These are phyloP conservation scores for Rosa rugosa DNA, from an alignment of 306 rosid genomes.

Conservation along the genomic window DNA sequence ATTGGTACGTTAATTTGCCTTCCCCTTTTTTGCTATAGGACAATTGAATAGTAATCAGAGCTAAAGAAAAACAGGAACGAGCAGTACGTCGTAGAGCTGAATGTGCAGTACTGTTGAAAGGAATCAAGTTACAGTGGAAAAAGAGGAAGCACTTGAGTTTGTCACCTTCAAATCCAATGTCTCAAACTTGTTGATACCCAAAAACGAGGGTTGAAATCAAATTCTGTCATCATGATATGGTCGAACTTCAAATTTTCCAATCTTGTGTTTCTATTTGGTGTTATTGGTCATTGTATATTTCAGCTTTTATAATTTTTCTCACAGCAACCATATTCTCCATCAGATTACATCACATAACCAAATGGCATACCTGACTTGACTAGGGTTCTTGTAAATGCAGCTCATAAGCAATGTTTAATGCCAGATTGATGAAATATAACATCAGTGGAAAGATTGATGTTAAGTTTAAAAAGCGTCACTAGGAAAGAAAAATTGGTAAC, in stretches of 20 bases:
- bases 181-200: not conserved
- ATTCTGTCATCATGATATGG: not conserved
- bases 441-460: no score
- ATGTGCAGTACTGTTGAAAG: not conserved
- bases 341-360: no score
- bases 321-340: not conserved
- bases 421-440: no score
- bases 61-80: no score
- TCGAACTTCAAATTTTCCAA: not conserved
- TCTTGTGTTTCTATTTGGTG: not conserved
- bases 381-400: no score
- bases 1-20: not conserved
- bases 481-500: no score
- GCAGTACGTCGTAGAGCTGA: not conserved
- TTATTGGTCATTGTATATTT: not conserved
- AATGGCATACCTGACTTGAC: no score
- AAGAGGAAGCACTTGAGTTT: not conserved
- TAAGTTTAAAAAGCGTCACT: no score
- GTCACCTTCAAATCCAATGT: not conserved
- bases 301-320: no score
- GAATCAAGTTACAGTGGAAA: not conserved
- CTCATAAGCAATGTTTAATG: not conserved
- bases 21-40: no score
- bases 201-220: not conserved
- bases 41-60: not conserved